Evolutionary conservation across 2,329 filamentous ascomycete genomes (phyloP).

Genomic region (Ophiocordyceps camponoti-leonardi): DNA sequence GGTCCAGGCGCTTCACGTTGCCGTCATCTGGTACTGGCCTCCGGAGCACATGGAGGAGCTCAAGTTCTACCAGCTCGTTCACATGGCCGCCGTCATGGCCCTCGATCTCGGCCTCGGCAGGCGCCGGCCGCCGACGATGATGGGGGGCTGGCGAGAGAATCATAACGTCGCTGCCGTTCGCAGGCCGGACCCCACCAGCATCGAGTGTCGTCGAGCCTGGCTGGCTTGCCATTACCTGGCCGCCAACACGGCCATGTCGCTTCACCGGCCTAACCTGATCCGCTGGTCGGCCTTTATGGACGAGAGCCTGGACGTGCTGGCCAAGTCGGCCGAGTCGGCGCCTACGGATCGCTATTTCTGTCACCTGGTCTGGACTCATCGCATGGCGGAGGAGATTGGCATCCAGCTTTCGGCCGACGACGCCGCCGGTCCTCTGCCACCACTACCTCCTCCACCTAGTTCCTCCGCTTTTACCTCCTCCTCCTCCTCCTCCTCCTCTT

Average conservation of each 20-base stretch:
- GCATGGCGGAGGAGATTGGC: constrained; percentile 50
- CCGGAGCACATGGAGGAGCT: constrained; percentile 72
- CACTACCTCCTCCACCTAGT: too few species aligned
- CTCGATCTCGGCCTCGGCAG: constrained; percentile 65
- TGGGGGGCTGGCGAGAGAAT: constrained; percentile 19
- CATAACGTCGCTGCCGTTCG: constrained; percentile 17
- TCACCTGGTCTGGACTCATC: constrained; percentile 41
- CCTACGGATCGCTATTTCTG: constrained; percentile 40
- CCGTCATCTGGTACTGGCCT: constrained; percentile 72
- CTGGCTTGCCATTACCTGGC: constrained; percentile 41
- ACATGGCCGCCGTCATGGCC: constrained; percentile 66
- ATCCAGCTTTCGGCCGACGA: constrained; percentile 53
- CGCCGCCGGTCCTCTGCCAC: neutral
- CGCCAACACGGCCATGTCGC: constrained; percentile 40
- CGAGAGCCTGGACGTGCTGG: constrained; percentile 38
- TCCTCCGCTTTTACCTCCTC: neutral
- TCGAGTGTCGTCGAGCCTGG: constrained; percentile 41
- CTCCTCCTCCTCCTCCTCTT: constrained; percentile 11
- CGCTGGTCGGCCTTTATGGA: constrained; percentile 43
- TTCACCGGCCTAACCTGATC: constrained; percentile 43
- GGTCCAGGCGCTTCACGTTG: constrained; percentile 59
- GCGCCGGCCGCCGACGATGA: constrained; percentile 5
- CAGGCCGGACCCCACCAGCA: constrained; percentile 31
- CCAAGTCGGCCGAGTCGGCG: constrained; percentile 34
- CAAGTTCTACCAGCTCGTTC: constrained; percentile 78